These are phyloP conservation scores for Coemansia sp. DNA, from an alignment of 371 early-diverging fungal species.

Conservation along the genomic window DNA sequence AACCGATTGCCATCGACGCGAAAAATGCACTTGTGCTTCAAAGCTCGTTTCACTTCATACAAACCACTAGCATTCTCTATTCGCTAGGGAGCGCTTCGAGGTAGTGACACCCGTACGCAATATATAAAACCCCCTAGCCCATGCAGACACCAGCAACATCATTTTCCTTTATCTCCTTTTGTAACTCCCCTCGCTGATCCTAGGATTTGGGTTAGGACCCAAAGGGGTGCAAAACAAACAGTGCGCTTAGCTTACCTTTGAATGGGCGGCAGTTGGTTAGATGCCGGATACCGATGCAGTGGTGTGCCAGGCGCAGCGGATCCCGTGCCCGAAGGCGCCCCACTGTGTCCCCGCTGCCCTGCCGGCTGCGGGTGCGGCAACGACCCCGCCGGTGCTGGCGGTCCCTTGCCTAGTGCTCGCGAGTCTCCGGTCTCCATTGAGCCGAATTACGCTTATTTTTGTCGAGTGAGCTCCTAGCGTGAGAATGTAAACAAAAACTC, in stretches of 20 bases:
- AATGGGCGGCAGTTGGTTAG: constrained; percentile 48
- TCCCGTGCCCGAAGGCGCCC: constrained; percentile 10
- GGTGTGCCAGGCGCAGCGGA: constrained; percentile 14
- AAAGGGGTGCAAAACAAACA: background rate
- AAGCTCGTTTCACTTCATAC: too few species aligned
- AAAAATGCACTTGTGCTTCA: background rate
- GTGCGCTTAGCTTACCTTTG: constrained; percentile 41
- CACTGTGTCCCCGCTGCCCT: constrained; percentile 25
- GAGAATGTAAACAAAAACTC: constrained; percentile 9
- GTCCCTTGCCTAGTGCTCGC: constrained; percentile 30
- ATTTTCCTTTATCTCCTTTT: background rate
- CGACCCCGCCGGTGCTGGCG: constrained; percentile 12
- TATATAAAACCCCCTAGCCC: too few species aligned
- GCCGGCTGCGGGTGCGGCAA: constrained; percentile 17
- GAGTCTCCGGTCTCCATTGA: constrained; percentile 36
- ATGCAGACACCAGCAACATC: background rate
- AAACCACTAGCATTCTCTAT: background rate
- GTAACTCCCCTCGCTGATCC: background rate
- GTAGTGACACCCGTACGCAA: background rate
- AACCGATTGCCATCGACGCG: background rate
- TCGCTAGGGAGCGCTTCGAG: background rate
- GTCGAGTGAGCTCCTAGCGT: background rate
- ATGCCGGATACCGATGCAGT: constrained; percentile 29
- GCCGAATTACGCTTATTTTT: background rate
- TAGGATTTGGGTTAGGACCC: too few species aligned